These are phyloP conservation scores for Atkinsonella texensis DNA, from an alignment of 2,329 filamentous ascomycete species.

Conservation along the genomic window DNA sequence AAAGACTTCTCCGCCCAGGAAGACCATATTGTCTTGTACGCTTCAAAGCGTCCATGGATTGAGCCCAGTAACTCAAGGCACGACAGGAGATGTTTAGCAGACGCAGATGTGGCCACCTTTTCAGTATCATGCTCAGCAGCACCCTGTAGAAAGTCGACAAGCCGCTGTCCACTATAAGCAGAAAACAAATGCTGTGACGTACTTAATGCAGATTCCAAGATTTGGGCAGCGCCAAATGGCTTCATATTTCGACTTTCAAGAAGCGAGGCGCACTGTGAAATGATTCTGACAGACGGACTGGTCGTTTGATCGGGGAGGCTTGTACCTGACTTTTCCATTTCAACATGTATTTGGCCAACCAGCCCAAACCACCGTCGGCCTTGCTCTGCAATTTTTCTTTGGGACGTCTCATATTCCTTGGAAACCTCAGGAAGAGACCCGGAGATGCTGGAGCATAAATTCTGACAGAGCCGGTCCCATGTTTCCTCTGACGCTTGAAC, in stretches of 20 bases:
- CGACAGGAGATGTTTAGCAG: constrained; percentile 52
- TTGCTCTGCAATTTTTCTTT: constrained; percentile 53
- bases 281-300: constrained; percentile 17
- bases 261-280: constrained; percentile 27
- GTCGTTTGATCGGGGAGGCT: constrained; percentile 18
- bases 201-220: constrained; percentile 28
- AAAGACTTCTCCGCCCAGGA: constrained; percentile 31
- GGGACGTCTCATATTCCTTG: constrained; percentile 61
- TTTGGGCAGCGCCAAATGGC: constrained; percentile 40
- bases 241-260: constrained; percentile 42
- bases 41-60: constrained; percentile 23
- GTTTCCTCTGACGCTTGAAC: constrained; percentile 40
- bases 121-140: constrained; percentile 46
- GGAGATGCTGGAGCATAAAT: constrained; percentile 55
- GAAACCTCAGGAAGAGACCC: constrained; percentile 73
- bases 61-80: constrained; percentile 46
- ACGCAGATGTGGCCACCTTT: constrained; percentile 54
- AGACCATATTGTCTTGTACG: constrained; percentile 33
- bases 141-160: constrained; percentile 31
- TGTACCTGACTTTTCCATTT: constrained; percentile 11
- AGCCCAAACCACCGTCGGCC: constrained; percentile 57
- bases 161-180: constrained; percentile 16
- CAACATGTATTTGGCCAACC: constrained; percentile 31
- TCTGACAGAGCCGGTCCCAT: constrained; percentile 51
- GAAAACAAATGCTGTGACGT: constrained; percentile 30